These are phyloP conservation scores for Ophiostoma novo-ulmi DNA, from an alignment of 2,329 filamentous ascomycete species.

Conservation along the genomic window DNA sequence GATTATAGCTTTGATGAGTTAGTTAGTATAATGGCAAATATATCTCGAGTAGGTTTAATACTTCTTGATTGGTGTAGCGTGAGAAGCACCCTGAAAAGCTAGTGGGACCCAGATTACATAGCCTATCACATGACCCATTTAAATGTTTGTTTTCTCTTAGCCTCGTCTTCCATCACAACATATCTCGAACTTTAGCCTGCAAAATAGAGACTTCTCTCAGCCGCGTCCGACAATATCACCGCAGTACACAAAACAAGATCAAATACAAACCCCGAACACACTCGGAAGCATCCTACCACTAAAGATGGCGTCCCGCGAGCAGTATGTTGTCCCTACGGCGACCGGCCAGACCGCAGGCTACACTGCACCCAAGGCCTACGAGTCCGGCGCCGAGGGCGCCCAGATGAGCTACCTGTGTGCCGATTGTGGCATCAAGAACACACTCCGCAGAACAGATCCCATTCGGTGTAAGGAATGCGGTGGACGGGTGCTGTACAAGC, in stretches of 20 bases:
- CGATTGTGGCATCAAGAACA: conserved; percentile 75
- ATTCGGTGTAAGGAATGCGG: conserved; percentile 91
- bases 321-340: conserved; percentile 65
- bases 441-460: conserved; percentile 69
- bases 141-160: conserved; percentile 11
- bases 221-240: neutral
- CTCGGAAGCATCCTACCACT: neutral
- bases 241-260: neutral
- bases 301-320: conserved; percentile 57
- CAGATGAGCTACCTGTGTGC: conserved; percentile 71
- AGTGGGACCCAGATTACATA: too few species aligned
- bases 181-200: neutral
- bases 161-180: neutral
- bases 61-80: too few species aligned
- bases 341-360: conserved; percentile 40
- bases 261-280: too few species aligned
- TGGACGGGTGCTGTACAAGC: conserved; percentile 93
- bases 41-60: too few species aligned
- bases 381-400: conserved; percentile 41
- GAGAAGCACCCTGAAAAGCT: too few species aligned
- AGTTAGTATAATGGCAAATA: too few species aligned
- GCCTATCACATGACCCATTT: too few species aligned
- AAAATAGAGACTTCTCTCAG: neutral
- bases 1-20: too few species aligned
- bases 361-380: conserved; percentile 30